A percentile compares a stretch with the other conserved stretches of the same genome.
Evolutionary conservation across 768 basidiomycete species (phyloP).

Genomic region (Suillus plorans): DNA sequence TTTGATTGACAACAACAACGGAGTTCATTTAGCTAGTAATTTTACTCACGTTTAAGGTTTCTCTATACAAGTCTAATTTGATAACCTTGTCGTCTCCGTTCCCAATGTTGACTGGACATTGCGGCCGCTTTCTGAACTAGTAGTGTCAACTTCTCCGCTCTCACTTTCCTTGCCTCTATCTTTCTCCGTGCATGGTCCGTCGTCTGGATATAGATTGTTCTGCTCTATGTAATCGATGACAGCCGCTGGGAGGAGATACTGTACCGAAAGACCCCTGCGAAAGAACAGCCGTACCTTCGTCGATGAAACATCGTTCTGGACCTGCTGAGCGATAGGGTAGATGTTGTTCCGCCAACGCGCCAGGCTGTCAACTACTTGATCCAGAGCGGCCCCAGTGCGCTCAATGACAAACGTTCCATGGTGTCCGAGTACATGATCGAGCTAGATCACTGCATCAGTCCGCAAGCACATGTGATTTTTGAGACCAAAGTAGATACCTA

Average conservation of each 20-base stretch:
- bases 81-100: neutral
- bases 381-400: conserved; percentile 89
- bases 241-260: conserved; percentile 85
- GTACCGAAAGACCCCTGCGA: conserved; percentile 75
- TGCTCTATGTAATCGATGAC: conserved; percentile 95
- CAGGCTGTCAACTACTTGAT: conserved; percentile 71
- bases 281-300: conserved; percentile 88
- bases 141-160: neutral
- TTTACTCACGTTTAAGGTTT: neutral
- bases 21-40: neutral
- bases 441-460: conserved; percentile 43
- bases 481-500: conserved; percentile 42
- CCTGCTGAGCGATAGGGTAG: conserved; percentile 88
- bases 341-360: conserved; percentile 82
- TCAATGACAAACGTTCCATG: conserved; percentile 96
- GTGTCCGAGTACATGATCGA: conserved; percentile 92
- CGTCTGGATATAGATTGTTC: conserved; percentile 73
- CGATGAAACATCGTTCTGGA: conserved; percentile 96
- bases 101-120: neutral
- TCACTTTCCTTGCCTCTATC: conserved; percentile 40
- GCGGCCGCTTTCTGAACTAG: neutral
- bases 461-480: conserved; percentile 5
- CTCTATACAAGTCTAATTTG: neutral
- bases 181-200: conserved; percentile 36
- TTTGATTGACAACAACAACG: neutral